These are phyloP conservation scores for Fraxinus nigra DNA, from an alignment of 305 asterid species.

Conservation along the genomic window DNA sequence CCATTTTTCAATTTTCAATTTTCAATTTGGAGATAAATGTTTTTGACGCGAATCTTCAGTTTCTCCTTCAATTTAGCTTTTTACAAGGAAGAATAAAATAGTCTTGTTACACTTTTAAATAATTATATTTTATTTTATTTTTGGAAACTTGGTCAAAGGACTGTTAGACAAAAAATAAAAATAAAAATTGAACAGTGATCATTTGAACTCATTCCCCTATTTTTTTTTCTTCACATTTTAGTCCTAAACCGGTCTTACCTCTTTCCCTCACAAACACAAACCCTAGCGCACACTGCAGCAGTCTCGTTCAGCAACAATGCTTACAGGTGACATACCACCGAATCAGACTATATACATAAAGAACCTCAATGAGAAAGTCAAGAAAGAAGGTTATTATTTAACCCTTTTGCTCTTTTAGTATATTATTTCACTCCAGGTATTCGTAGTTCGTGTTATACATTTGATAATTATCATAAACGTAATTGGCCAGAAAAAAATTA, in stretches of 20 bases:
- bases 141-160: too few species aligned
- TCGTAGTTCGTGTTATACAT: not conserved
- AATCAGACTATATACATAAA: constrained; percentile 87
- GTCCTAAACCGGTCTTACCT: not conserved
- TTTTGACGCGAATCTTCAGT: too few species aligned
- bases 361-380: constrained; percentile 90
- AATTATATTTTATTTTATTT: too few species aligned
- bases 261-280: not conserved
- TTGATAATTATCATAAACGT: not conserved
- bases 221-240: not conserved
- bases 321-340: constrained; percentile 90
- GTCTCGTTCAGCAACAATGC: constrained; percentile 45
- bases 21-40: too few species aligned
- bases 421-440: not conserved
- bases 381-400: constrained; percentile 68
- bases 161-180: too few species aligned
- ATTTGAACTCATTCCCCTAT: too few species aligned
- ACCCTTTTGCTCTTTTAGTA: not conserved
- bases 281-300: not conserved
- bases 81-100: too few species aligned
- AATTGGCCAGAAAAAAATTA: not conserved
- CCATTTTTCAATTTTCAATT: too few species aligned
- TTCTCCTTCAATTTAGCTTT: too few species aligned
- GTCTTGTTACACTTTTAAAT: too few species aligned
- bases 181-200: too few species aligned